phyloP scores from a whole-genome alignment of 306 rosid genomes.

The Dalbergia oliveri region DNA sequence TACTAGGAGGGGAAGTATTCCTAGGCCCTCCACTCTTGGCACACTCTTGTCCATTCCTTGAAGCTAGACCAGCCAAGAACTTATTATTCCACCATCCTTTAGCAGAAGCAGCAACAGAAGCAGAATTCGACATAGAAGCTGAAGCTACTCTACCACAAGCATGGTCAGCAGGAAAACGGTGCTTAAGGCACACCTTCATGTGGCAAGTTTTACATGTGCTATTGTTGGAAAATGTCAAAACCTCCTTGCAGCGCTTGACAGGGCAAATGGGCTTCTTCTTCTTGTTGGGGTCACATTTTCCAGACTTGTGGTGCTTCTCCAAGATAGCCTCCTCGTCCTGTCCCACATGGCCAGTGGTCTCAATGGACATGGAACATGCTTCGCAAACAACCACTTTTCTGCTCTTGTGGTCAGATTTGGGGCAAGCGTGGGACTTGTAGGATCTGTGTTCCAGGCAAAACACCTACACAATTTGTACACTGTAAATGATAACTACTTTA shows the following conservation, averaged over 20 bases:
- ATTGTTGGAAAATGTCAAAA: conserved; percentile 77
- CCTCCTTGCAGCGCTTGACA: conserved; percentile 74
- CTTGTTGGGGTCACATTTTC: conserved; percentile 75
- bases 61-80: conserved; percentile 68
- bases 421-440: conserved; percentile 75
- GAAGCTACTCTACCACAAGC: conserved; percentile 52
- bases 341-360: conserved; percentile 57
- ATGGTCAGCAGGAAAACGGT: conserved; percentile 88
- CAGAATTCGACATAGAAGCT: not conserved
- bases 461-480: conserved; percentile 50
- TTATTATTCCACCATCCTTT: conserved; percentile 58
- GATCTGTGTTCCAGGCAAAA: conserved; percentile 89
- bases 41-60: conserved; percentile 69
- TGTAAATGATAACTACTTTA: not conserved
- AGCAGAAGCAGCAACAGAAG: not conserved
- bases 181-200: conserved; percentile 81
- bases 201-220: conserved; percentile 78
- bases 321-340: conserved; percentile 58
- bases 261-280: conserved; percentile 86
- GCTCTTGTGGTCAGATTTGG: conserved; percentile 75
- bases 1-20: conserved; percentile 57
- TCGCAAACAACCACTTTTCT: conserved; percentile 83
- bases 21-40: conserved; percentile 48
- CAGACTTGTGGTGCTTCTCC: conserved; percentile 68
- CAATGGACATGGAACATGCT: conserved; percentile 75